Conservation (phyloP, 2,329 filamentous ascomycete species). For the Boeremia lycopersici region DNA sequence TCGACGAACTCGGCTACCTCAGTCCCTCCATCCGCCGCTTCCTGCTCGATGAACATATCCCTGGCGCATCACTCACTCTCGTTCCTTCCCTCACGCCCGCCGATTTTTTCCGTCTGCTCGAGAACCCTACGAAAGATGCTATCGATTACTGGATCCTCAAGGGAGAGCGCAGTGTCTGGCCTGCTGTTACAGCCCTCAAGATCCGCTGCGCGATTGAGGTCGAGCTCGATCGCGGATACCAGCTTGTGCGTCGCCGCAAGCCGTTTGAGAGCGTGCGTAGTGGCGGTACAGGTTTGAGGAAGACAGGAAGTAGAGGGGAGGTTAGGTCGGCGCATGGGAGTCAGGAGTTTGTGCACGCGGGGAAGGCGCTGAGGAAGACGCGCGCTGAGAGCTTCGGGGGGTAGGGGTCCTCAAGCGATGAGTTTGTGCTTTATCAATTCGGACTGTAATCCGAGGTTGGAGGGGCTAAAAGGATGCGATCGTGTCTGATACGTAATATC, state of each 20-base stretch:
- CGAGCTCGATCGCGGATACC: slow-evolving; percentile 84
- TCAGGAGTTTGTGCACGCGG: slow-evolving; percentile 14
- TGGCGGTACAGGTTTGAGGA: slow-evolving; percentile 21
- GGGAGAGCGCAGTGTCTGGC: slow-evolving; percentile 90
- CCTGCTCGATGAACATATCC: slow-evolving; percentile 80
- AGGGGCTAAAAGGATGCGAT: too few species aligned
- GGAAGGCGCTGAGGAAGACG: slow-evolving; percentile 20
- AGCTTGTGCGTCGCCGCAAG: slow-evolving; percentile 69
- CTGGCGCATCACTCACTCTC: slow-evolving; percentile 77
- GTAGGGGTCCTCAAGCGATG: neutral
- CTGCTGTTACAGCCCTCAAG: slow-evolving; percentile 79
- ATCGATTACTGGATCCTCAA: slow-evolving; percentile 84
- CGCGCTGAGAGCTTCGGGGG: slow-evolving; percentile 40
- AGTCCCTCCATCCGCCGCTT: slow-evolving; percentile 74
- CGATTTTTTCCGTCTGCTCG: slow-evolving; percentile 81
- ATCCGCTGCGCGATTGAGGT: slow-evolving; percentile 85
- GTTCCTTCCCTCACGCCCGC: slow-evolving; percentile 76
- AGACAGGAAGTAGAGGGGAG: slow-evolving; percentile 32
- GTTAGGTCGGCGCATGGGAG: slow-evolving; percentile 16
- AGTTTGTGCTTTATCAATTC: neutral
- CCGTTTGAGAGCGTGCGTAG: slow-evolving; percentile 43
- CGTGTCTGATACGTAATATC: too few species aligned
- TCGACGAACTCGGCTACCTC: slow-evolving; percentile 77
- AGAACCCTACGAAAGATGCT: slow-evolving; percentile 76
- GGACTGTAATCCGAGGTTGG: too few species aligned